These are phyloP conservation scores for Luvunga scandens DNA, from an alignment of 345 rosid genomes.

Conservation along the genomic window DNA sequence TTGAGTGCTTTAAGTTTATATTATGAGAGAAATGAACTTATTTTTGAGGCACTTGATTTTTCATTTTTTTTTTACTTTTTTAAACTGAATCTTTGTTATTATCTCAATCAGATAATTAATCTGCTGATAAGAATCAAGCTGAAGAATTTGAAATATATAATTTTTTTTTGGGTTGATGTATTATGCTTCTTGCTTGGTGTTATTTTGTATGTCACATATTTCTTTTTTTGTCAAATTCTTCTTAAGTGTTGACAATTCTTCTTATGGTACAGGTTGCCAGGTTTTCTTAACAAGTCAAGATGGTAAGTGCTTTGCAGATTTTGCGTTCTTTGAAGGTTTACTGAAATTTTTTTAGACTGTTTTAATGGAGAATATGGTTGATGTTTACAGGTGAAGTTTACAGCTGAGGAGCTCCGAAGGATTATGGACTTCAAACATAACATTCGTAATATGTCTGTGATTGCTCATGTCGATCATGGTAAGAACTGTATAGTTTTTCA, in stretches of 20 bases:
- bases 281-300: constrained; percentile 15
- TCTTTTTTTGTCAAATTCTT: background rate
- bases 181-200: background rate
- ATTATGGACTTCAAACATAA: constrained; percentile 63
- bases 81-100: background rate
- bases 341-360: background rate
- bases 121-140: background rate
- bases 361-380: background rate
- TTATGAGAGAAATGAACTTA: too few species aligned
- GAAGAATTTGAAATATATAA: background rate
- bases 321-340: background rate
- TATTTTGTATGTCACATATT: background rate
- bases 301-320: constrained; percentile 17
- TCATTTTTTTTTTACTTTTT: too few species aligned
- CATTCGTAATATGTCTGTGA: constrained; percentile 62
- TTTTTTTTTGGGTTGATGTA: background rate
- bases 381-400: constrained; percentile 54
- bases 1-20: background rate
- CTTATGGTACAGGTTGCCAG: background rate
- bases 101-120: background rate
- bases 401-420: constrained; percentile 56
- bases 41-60: background rate
- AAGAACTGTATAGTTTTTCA: background rate
- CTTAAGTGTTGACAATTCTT: too few species aligned
- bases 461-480: constrained; percentile 70